A percentile compares a stretch with the other conserved stretches of the same genome.
Evolutionary conservation across 2,329 filamentous ascomycete genomes (phyloP).

Genomic region (Aspergillus sp.): DNA sequence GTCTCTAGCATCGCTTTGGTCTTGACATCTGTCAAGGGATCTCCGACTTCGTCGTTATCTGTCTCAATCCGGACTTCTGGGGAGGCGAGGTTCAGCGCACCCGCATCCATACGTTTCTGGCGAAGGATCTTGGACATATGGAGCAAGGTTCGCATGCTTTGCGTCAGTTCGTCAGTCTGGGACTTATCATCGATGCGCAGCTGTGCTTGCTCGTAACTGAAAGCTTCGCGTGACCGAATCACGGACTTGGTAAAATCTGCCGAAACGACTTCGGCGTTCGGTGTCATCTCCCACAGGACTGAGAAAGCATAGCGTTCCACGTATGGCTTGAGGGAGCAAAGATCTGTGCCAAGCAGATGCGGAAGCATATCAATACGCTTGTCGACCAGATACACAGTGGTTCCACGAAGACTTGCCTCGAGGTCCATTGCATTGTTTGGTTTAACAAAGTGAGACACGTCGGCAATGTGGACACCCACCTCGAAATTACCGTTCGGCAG

Average conservation of each 20-base stretch:
- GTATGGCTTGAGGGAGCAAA: conserved; percentile 94
- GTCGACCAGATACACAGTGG: conserved; percentile 94
- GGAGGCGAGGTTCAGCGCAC: conserved; percentile 90
- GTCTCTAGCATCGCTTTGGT: conserved; percentile 91
- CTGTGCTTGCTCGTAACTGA: conserved; percentile 96
- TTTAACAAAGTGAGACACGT: conserved; percentile 98
- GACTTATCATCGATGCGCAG: conserved; percentile 83
- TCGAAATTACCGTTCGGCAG: conserved; percentile 91
- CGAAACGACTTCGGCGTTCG: conserved; percentile 75
- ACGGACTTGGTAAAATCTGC: conserved; percentile 95
- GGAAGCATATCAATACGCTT: conserved; percentile 99
- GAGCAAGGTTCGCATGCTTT: conserved; percentile 79
- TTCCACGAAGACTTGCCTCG: conserved; percentile 88
- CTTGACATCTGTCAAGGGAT: conserved; percentile 84
- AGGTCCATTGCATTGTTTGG: conserved; percentile 95
- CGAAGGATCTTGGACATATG: conserved; percentile 86
- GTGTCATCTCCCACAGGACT: conserved; percentile 79
- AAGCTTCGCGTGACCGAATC: conserved; percentile 91
- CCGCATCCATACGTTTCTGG: conserved; percentile 93
- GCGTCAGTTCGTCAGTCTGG: conserved; percentile 81
- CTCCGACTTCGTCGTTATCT: conserved; percentile 91
- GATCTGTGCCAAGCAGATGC: conserved; percentile 86
- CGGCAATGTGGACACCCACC: conserved; percentile 95
- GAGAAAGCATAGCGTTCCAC: conserved; percentile 92
- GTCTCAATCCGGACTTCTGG: conserved; percentile 95